phyloP scores from a whole-genome alignment of 2,329 filamentous ascomycete species.

The Chalaropsis thielavioides region DNA sequence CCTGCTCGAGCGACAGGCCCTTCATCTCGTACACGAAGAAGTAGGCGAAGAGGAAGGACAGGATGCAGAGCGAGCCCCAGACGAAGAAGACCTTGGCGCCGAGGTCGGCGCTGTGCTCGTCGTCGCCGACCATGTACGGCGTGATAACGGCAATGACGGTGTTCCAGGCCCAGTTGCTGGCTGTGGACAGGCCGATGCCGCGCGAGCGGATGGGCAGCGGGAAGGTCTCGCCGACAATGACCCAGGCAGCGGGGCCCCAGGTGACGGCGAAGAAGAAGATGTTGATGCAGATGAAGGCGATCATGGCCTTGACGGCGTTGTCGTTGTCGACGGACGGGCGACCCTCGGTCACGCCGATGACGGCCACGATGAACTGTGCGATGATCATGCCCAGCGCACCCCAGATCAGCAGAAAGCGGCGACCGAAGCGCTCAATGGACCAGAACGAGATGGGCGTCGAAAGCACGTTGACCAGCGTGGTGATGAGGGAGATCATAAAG shows the following conservation, averaged over 20 bases:
- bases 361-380: conserved; percentile 77
- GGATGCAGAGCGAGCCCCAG: conserved; percentile 53
- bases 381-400: conserved; percentile 72
- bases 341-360: conserved; percentile 51
- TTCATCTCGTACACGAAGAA: conserved; percentile 63
- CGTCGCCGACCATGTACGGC: conserved; percentile 51
- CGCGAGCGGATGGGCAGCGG: conserved; percentile 77
- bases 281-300: conserved; percentile 81
- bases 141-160: conserved; percentile 57
- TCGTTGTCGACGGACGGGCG: conserved; percentile 40
- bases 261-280: conserved; percentile 86
- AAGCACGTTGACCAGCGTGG: conserved; percentile 73
- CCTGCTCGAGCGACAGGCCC: conserved; percentile 63
- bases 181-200: conserved; percentile 73
- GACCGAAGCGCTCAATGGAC: conserved; percentile 67
- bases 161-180: conserved; percentile 89
- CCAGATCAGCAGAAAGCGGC: conserved; percentile 63
- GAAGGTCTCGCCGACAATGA: conserved; percentile 80
- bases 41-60: conserved; percentile 50
- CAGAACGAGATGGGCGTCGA: conserved; percentile 82
- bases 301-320: conserved; percentile 51
- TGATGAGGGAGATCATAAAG: conserved; percentile 74
- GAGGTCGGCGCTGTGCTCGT: conserved; percentile 44
- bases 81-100: conserved; percentile 59
- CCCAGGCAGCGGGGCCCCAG: conserved; percentile 72